Percentiles rank a stretch among this genome's conserved stretches.
Evolutionary conservation across 2,329 filamentous ascomycete species (phyloP).

Genomic region (Cladosporium sp.): DNA sequence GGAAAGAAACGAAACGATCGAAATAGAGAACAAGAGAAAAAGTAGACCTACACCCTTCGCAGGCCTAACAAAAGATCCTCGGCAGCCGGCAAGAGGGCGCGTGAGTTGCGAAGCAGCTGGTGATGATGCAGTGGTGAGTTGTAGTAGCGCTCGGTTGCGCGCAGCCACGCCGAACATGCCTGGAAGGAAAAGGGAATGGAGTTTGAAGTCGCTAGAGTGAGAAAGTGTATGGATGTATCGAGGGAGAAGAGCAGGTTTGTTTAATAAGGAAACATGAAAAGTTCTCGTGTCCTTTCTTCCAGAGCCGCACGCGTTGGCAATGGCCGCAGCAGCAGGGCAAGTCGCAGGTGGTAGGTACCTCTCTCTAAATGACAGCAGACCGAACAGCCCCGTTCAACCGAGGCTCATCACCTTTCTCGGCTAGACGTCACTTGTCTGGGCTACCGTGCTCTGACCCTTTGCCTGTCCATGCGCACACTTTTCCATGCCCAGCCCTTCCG

Average conservation of each 20-base stretch:
- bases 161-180: slow-evolving; percentile 26
- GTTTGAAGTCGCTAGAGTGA: too few relatives aligned
- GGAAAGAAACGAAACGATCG: neutral
- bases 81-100: slow-evolving; percentile 11
- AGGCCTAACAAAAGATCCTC: slow-evolving; percentile 12
- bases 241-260: neutral
- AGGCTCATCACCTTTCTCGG: too few relatives aligned
- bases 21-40: neutral
- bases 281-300: too few relatives aligned
- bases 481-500: too few relatives aligned
- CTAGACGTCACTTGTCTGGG: too few relatives aligned
- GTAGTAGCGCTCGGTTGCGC: slow-evolving; percentile 21
- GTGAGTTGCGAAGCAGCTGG: slow-evolving; percentile 2
- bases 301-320: too few relatives aligned
- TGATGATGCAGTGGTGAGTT: slow-evolving; percentile 15
- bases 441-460: too few relatives aligned
- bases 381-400: too few relatives aligned
- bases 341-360: too few relatives aligned
- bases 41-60: slow-evolving; percentile 7
- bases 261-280: neutral
- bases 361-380: too few relatives aligned
- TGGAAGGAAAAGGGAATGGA: slow-evolving; percentile 9
- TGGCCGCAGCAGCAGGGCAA: too few relatives aligned
- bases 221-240: neutral
- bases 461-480: too few relatives aligned